These are phyloP conservation scores for Cladophialophora yegresii DNA, from an alignment of 2,329 filamentous ascomycete genomes.

Conservation along the genomic window DNA sequence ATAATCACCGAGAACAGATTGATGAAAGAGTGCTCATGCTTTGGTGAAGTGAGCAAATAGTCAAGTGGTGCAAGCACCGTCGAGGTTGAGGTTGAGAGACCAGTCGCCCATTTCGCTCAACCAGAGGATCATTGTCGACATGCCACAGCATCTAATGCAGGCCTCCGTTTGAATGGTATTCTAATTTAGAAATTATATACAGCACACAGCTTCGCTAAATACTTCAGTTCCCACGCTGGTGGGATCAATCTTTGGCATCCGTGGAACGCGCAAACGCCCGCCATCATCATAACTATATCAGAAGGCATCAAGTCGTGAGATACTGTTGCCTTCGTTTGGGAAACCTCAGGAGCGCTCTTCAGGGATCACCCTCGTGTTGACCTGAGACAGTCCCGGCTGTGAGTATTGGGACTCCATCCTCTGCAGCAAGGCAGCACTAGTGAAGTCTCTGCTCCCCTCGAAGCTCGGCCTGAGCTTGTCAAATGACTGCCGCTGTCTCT, in stretches of 20 bases:
- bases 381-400: constrained; percentile 33
- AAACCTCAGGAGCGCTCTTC: constrained; percentile 24
- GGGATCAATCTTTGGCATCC: not conserved
- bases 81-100: not conserved
- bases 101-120: not conserved
- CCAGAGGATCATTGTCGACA: not conserved
- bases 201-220: constrained; percentile 24
- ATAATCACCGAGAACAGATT: too few relatives aligned
- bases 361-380: constrained; percentile 27
- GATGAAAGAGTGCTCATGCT: too few relatives aligned
- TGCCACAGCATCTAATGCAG: not conserved
- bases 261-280: constrained; percentile 1
- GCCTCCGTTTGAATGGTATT: constrained; percentile 15
- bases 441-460: constrained; percentile 87
- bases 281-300: constrained; percentile 17
- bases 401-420: constrained; percentile 76
- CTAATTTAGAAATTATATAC: constrained; percentile 25
- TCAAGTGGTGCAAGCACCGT: not conserved
- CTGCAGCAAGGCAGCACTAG: constrained; percentile 79
- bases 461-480: constrained; percentile 81
- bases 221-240: constrained; percentile 2
- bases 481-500: constrained; percentile 82
- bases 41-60: not conserved
- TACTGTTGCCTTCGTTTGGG: constrained; percentile 1
- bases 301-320: constrained; percentile 27